Conservation (phyloP, 1,284 basidiomycete species). For the Microbotryum violaceum region DNA sequence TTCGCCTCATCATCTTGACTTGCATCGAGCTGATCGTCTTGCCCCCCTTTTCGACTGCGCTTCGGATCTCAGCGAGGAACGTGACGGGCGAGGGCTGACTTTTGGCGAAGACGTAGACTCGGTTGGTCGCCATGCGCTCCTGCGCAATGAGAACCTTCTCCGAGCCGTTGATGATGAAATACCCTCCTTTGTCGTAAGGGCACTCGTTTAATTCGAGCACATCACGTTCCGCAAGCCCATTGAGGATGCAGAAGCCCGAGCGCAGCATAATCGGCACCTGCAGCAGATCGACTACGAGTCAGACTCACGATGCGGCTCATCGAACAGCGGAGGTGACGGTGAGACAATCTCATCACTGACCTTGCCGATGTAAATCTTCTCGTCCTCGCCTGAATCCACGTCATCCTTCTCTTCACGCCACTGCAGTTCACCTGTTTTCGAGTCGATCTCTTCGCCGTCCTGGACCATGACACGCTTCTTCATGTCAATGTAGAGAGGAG, state of each 20-base stretch:
- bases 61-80: conserved; percentile 94
- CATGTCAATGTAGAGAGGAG: conserved; percentile 95
- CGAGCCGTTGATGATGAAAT: conserved; percentile 99
- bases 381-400: conserved; percentile 56
- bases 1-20: conserved; percentile 65
- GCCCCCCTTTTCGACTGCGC: conserved; percentile 95
- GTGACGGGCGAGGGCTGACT: conserved; percentile 93
- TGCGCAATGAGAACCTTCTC: conserved; percentile 99
- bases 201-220: conserved; percentile 92
- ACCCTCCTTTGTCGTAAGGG: conserved; percentile 93
- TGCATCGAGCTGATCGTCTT: conserved; percentile 98
- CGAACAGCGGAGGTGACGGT: conserved; percentile 3
- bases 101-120: conserved; percentile 98
- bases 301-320: conserved; percentile 6
- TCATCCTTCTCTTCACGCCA: conserved; percentile 65
- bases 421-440: conserved; percentile 61
- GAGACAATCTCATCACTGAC: conserved; percentile 46
- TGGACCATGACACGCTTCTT: conserved; percentile 68
- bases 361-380: conserved; percentile 94
- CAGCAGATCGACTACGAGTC: neutral
- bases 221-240: conserved; percentile 67
- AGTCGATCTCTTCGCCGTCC: conserved; percentile 63
- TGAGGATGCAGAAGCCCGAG: conserved; percentile 89
- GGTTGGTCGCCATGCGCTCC: conserved; percentile 98
- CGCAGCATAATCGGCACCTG: conserved; percentile 97